Percentiles rank a stretch among this genome's conserved stretches.
Conservation (phyloP, 345 rosid genomes). For the Camelina hispida region DNA sequence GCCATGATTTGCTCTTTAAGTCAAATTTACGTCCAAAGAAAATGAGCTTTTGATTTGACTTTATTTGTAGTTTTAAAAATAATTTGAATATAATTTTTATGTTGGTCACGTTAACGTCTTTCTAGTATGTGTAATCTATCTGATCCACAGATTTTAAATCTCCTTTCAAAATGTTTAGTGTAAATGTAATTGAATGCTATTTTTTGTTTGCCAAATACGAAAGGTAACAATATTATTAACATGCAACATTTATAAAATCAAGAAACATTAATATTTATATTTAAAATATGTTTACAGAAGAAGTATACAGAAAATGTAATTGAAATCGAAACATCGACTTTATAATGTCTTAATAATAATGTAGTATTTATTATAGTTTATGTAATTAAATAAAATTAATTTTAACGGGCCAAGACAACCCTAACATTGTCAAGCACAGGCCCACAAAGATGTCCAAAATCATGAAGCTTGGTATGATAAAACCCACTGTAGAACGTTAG, state of each 20-base stretch:
- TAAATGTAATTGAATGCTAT: neutral
- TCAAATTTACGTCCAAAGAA: constrained; percentile 1
- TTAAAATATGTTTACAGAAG: neutral
- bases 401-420: constrained; percentile 42
- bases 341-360: neutral
- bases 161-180: neutral
- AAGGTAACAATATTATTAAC: neutral
- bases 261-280: neutral
- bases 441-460: constrained; percentile 84
- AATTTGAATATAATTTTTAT: neutral
- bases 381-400: neutral
- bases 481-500: constrained; percentile 69
- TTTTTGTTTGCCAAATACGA: neutral
- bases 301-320: neutral
- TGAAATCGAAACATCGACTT: constrained; percentile 9
- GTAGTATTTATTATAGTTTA: neutral
- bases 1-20: constrained; percentile 43
- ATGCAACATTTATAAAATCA: neutral
- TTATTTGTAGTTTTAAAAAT: neutral
- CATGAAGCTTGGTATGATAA: constrained; percentile 76
- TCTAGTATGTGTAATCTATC: neutral
- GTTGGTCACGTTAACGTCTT: too few species aligned
- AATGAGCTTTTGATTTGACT: neutral
- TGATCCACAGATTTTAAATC: neutral
- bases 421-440: constrained; percentile 78